Evolutionary conservation across 2,329 filamentous ascomycete genomes (phyloP).

Genomic region (Akanthomyces muscarius): DNA sequence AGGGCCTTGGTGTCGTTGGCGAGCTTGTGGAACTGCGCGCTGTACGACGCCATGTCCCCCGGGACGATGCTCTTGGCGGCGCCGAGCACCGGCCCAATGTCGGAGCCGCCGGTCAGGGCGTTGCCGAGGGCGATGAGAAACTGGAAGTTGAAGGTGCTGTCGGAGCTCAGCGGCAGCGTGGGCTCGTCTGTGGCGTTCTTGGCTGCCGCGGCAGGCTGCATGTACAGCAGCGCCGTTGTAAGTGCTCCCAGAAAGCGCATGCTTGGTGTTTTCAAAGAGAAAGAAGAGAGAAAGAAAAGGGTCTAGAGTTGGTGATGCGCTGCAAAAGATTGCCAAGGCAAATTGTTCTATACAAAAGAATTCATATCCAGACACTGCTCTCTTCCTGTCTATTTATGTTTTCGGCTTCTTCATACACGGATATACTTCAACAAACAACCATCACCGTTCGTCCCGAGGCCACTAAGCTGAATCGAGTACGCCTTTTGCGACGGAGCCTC

Average conservation of each 20-base stretch:
- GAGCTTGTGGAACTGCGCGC: slow-evolving; percentile 17
- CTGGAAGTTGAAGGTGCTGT: slow-evolving; percentile 17
- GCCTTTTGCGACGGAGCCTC: background rate
- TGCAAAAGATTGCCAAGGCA: background rate
- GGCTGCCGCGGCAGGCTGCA: background rate
- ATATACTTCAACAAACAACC: background rate
- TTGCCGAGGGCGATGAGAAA: slow-evolving; percentile 14
- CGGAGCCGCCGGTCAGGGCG: slow-evolving; percentile 5
- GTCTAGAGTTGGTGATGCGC: background rate
- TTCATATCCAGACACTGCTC: too few species aligned
- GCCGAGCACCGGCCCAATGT: slow-evolving; percentile 14
- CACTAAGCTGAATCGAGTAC: background rate
- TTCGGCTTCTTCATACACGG: background rate
- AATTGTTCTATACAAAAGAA: too few species aligned
- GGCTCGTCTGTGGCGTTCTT: background rate
- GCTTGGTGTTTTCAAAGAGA: background rate
- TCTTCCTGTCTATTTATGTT: too few species aligned
- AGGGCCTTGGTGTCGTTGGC: slow-evolving; percentile 17
- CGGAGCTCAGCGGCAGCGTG: slow-evolving; percentile 13
- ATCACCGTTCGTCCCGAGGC: too few species aligned
- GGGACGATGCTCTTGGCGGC: slow-evolving; percentile 19
- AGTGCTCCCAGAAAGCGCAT: background rate
- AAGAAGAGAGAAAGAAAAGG: background rate
- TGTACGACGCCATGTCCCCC: slow-evolving; percentile 18
- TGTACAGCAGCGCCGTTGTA: background rate